Base-by-base conservation (phyloP, 805 yeast genomes). In the Spathaspora passalidarum region DNA sequence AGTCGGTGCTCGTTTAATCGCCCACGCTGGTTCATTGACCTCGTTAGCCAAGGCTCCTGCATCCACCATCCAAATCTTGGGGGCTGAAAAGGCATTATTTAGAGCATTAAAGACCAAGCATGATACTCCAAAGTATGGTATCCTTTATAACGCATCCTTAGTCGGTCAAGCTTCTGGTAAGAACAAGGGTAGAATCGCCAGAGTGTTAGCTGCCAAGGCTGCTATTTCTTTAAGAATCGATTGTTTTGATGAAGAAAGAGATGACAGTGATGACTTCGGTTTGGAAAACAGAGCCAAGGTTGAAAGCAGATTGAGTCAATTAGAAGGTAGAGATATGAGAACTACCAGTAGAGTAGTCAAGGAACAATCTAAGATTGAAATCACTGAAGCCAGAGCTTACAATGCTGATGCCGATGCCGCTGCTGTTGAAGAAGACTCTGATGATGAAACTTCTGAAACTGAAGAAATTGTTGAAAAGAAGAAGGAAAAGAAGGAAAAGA, bases 81-180 rank as follows among this genome's bases (percentile, higher is more conserved):
- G 99, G 70, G 98, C 99, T 54, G 99, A 94, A 76, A 94, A 94
- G 81, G 99, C 99, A 37, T 78, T 94, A 50, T 94, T 94, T 81
- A 86, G 99, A 77, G 99, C 99, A 52, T 82, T 94, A 63, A 94
- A 94, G 79, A 94, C 99, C 49, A 94, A 94, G 73, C 97, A 91
- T 62, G 96, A 94, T 70, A 94, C 99, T 51, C 99, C 99, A 65
- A 94, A 94, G 72, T 94, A 94, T 65, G 99, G 99, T 76, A 78
- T 94, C 61, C 78, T 94, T 57, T 94, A 94, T 78, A 98, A 94
- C 67, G 96, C 98, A 48, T 88, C 97, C 23, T 78, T 94, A 54
- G 95, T 94, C 56, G 99, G 99, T 55, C 97, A 92, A 78, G 99
- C 99, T 48, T 80, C 96, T 43, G 97, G 97, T 72, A 87, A 87